Evolutionary conservation across 805 yeast genomes (phyloP).

Genomic region (Wickerhamomyces bisporus): DNA sequence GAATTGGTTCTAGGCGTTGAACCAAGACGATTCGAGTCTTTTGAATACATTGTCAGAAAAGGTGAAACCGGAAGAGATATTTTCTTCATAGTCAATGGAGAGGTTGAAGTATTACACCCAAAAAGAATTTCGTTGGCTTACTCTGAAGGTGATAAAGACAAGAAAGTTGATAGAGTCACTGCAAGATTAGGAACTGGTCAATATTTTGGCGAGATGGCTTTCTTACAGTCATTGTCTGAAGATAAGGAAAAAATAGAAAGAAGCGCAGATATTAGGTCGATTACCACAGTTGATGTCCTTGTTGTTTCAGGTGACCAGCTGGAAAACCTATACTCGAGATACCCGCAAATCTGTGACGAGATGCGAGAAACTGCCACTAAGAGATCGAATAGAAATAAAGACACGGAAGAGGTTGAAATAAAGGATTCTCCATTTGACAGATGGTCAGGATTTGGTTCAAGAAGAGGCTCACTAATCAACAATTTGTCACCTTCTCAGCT

Average conservation of each 20-base stretch:
- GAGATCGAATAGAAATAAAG: slow-evolving; percentile 33
- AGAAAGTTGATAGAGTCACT: slow-evolving; percentile 34
- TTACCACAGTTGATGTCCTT: slow-evolving; percentile 53
- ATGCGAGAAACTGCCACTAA: slow-evolving; percentile 57
- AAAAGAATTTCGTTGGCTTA: slow-evolving; percentile 22
- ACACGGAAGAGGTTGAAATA: slow-evolving; percentile 9
- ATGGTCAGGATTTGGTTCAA: slow-evolving; percentile 22
- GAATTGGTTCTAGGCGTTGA: slow-evolving; percentile 61
- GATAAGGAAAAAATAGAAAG: slow-evolving; percentile 27
- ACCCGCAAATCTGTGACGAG: slow-evolving; percentile 54
- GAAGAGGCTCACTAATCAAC: slow-evolving; percentile 10
- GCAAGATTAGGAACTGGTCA: slow-evolving; percentile 60
- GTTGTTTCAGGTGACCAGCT: slow-evolving; percentile 53
- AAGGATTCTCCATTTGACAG: slow-evolving; percentile 18
- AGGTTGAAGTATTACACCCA: slow-evolving; percentile 57
- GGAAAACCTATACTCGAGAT: slow-evolving; percentile 48
- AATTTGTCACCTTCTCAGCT: too few species aligned
- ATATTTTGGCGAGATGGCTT: slow-evolving; percentile 77
- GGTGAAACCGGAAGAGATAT: slow-evolving; percentile 60
- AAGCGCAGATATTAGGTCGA: slow-evolving; percentile 62
- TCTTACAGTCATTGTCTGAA: slow-evolving; percentile 41
- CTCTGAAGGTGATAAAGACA: slow-evolving; percentile 14
- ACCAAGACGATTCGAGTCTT: slow-evolving; percentile 46
- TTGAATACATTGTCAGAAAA: slow-evolving; percentile 55
- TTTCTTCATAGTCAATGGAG: slow-evolving; percentile 62